Evolutionary conservation across 352 stramenopile genomes (phyloP), one percentile per base, ranked within the genome.

Genomic region (Pseudoperonospora humuli): DNA sequence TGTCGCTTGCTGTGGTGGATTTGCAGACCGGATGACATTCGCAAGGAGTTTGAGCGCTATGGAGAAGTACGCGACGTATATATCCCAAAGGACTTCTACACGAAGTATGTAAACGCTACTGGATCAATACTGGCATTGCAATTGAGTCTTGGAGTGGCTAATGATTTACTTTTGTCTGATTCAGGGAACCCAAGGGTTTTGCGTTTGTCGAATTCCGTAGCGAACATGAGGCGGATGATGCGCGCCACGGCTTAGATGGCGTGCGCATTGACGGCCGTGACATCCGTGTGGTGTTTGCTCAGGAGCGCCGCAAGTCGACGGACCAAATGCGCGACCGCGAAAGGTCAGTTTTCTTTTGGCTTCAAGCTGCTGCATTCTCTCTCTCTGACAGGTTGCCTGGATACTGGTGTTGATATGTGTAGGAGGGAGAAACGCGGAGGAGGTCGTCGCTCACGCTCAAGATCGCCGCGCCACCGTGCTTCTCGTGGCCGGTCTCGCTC

Each of bases 11-110:
- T 43, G 2, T 28, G 26, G 20, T 45, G 19, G 34, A 41, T 45
- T 13, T 49, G 27, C 57, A 94, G 81, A 54, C 69, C 84, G 19
- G 76, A 95, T 57, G 91, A 97, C 60, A 74, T 97, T 11, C 76
- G 86, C 41, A 77, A 82, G 50, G 89, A 95, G 39, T 97, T 97
- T 58, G 86, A 95, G 40, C 75, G 86, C 34, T 97, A 95, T 50
- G 93, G 93, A 11, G 86, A 97, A 54, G 84, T 98, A 23, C 81
- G 90, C 31, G 93, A 98, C 62, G 88, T 98, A 25, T 98, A 98
- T 71, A 96, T 97, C 63, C 93, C 93, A 18, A 85, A 88, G 51
- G 89, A 98, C 58, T 97, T 78, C 50, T 84, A 97, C 68, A 96
- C 87, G 18, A 83, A 93, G 64, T 93, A 64, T 55, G 64, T 54